These are phyloP conservation scores for Plasmodium adleri DNA, from an alignment of 169 alveolate species.

Conservation along the genomic window DNA sequence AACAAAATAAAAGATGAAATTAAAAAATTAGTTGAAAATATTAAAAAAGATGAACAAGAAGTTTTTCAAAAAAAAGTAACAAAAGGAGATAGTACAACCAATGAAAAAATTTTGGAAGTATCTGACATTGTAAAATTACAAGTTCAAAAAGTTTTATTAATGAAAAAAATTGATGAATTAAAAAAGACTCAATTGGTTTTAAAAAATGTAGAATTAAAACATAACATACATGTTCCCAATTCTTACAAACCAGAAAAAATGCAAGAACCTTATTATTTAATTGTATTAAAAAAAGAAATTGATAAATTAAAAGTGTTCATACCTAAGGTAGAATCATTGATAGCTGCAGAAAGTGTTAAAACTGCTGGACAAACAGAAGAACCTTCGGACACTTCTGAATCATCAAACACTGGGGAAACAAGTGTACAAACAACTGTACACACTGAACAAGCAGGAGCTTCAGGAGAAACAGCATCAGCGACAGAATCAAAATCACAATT, in stretches of 20 bases:
- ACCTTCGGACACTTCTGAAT: too few species aligned
- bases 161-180: slow-evolving; percentile 22
- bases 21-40: neutral
- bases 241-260: neutral
- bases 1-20: slow-evolving; percentile 12
- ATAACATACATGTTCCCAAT: slow-evolving; percentile 14
- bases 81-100: neutral
- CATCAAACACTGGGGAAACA: too few species aligned
- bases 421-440: too few species aligned
- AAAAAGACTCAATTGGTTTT: slow-evolving; percentile 6
- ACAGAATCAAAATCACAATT: neutral
- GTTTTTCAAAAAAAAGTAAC: neutral
- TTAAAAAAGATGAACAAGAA: slow-evolving; percentile 14
- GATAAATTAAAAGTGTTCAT: slow-evolving; percentile 27
- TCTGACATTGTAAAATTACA: slow-evolving; percentile 29
- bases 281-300: slow-evolving; percentile 38
- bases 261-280: slow-evolving; percentile 50
- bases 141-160: slow-evolving; percentile 33
- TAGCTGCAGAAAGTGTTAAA: too few species aligned
- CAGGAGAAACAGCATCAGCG: neutral
- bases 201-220: slow-evolving; percentile 14
- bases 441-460: too few species aligned
- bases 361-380: too few species aligned
- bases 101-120: neutral
- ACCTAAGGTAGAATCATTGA: slow-evolving; percentile 28